Percentiles rank a stretch among this genome's conserved stretches.
phyloP scores from a whole-genome alignment of 495 filamentous ascomycete genomes.

The Neurospora cerealis region DNA sequence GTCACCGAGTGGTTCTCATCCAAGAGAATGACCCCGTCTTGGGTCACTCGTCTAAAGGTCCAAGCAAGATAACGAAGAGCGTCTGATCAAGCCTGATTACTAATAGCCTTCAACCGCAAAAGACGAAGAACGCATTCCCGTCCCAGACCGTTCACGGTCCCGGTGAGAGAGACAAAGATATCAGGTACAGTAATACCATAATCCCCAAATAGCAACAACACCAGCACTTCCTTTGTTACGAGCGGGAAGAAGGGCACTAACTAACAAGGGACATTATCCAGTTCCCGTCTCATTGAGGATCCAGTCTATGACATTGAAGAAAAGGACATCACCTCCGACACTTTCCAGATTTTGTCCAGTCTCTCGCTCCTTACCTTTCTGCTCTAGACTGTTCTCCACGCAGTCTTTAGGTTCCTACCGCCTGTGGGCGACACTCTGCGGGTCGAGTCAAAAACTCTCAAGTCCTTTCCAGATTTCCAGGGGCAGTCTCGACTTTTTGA shows the following conservation, averaged over 20 bases:
- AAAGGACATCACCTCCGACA: background rate
- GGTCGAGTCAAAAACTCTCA: no score
- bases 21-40: background rate
- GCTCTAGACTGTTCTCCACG: background rate
- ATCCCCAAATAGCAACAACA: background rate
- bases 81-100: background rate
- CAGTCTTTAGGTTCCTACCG: background rate
- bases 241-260: background rate
- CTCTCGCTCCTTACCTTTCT: background rate
- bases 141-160: background rate
- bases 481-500: background rate
- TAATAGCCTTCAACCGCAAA: background rate
- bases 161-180: background rate
- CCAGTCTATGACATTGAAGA: background rate
- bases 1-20: background rate
- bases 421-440: no score
- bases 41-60: background rate
- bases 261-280: background rate
- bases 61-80: background rate
- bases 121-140: background rate
- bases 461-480: no score
- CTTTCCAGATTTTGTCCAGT: background rate
- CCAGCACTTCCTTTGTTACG: background rate
- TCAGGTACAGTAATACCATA: background rate
- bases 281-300: background rate